A percentile compares a stretch with the other conserved stretches of the same genome.
Evolutionary conservation across 768 basidiomycete genomes (phyloP).

Genomic region (Podaxis sp.): DNA sequence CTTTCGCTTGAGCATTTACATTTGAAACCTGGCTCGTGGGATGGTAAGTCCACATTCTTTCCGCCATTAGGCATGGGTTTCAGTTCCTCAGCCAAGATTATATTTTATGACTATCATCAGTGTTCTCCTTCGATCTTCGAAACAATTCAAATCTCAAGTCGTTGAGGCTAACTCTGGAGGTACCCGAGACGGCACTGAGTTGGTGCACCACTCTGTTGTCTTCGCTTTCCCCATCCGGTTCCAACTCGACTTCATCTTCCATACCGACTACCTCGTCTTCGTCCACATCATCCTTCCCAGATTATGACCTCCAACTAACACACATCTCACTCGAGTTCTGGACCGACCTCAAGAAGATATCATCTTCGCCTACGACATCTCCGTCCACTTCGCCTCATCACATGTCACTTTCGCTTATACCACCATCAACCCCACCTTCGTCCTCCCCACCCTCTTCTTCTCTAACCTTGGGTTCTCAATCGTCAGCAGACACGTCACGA

Average conservation of each 20-base stretch:
- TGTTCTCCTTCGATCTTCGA: slow-evolving; percentile 31
- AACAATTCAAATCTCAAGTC: slow-evolving; percentile 31
- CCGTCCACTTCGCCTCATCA: neutral
- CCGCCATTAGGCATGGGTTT: neutral
- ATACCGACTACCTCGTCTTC: neutral
- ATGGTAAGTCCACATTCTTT: slow-evolving; percentile 25
- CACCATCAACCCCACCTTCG: neutral
- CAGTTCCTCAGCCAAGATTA: neutral
- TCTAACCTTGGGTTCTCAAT: neutral
- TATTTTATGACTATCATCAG: slow-evolving; percentile 11
- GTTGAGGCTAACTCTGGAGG: slow-evolving; percentile 37
- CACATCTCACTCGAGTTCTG: slow-evolving; percentile 37
- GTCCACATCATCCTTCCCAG: neutral
- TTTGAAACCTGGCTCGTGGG: slow-evolving; percentile 38
- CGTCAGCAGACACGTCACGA: neutral
- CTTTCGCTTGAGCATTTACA: slow-evolving; percentile 36
- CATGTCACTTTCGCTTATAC: neutral
- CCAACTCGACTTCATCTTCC: slow-evolving; percentile 11
- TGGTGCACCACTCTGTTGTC: slow-evolving; percentile 33
- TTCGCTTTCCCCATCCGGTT: slow-evolving; percentile 15
- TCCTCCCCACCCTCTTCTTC: neutral
- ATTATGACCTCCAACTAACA: slow-evolving; percentile 19
- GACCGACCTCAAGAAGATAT: slow-evolving; percentile 31
- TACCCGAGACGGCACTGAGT: slow-evolving; percentile 28
- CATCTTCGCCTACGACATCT: neutral